Evolutionary conservation across 805 yeast species (phyloP), one percentile per base, ranked within the genome.

Genomic region (Kluyveromyces dobzhanskii): DNA sequence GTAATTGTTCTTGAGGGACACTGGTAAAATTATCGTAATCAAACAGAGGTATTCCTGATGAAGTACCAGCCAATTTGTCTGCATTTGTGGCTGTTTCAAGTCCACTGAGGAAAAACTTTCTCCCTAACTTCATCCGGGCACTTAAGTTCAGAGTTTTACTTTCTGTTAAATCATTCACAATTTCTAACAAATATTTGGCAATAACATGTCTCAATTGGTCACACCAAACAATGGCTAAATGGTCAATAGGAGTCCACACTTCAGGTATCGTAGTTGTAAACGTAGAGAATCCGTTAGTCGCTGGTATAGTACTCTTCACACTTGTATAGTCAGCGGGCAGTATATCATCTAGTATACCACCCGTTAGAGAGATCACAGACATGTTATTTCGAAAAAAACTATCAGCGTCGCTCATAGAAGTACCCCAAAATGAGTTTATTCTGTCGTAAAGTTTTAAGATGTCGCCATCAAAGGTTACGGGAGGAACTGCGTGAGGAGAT

Each of bases 161-260:
- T 0, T 76, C 65, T 0, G 66, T 55, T 0, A 54, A 45, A 17
- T 57, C 61, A 49, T 85, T 83, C 2, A 76, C 71, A 10, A 82
- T 66, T 23, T 75, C 80, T 34, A 83, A 61, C 27, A 92, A 53
- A 0, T 78, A 64, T 36, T 63, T 62, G 7, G 85, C 80, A 1
- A 90, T 47, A 12, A 70, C 73, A 38, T 72, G 67, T 38, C 97
- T 70, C 28, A 88, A 62, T 57, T 90, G 97, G 44, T 79, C 84
- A 61, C 98, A 90, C 98, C 98, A 90, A 2, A 90, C 95, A 35
- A 92, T 79, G 0, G 97, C 97, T 46, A 86, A 69, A 62, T 90
- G 98, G 59, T 90, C 97, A 30, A 87, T 78, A 1, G 96, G 83
- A 0, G 95, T 79, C 95, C 97, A 90, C 1, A 90, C 96, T 2